Base-by-base conservation (phyloP, 306 rosid species). In the Spatholobus suberectus region DNA sequence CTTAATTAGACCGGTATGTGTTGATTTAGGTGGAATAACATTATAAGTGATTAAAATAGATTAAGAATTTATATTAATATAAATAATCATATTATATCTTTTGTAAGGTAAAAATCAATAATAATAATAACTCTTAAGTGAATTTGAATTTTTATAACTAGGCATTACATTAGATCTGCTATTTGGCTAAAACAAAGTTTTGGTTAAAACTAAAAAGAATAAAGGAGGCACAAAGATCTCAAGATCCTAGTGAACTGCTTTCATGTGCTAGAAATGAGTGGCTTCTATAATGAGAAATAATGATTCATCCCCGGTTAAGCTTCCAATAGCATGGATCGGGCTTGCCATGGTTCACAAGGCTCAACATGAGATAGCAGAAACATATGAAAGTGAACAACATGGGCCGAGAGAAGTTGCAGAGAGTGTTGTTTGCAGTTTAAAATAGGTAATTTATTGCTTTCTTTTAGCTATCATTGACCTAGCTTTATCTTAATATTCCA, bases 181-280 rank as follows among this genome's bases (percentile, higher is more conserved):
- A n/a, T n/a, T n/a, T n/a, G n/a, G n/a, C n/a, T n/a, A n/a, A n/a
- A n/a, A n/a, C n/a, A n/a, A n/a, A n/a, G n/a, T n/a, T n/a, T n/a
- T n/a, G n/a, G n/a, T n/a, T n/a, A n/a, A n/a, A n/a, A n/a, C n/a
- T n/a, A n/a, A n/a, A n/a, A n/a, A n/a, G 98, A 76, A 77, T 92
- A 54, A 95, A 95, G 89, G 99, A 93, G 84, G 99, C 97, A 44
- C 98, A 96, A 87, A 90, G 98, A 85, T 92, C 92, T 81, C 99
- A 93, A 88, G 98, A 96, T 90, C 92, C 90, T 55, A 89, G 87
- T 44, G 99, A 96, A 70, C 91, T 88, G 75, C 96, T 91, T 76
- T 88, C 92, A 0, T 96, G 90, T 89, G 99, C 98, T 78, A 98
- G 97, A 93, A 96, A 96, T 47, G 99, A 96, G 85, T 96, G 99